These are phyloP conservation scores for Plasmopara halstedii DNA, from an alignment of 352 stramenopile genomes.

Conservation along the genomic window DNA sequence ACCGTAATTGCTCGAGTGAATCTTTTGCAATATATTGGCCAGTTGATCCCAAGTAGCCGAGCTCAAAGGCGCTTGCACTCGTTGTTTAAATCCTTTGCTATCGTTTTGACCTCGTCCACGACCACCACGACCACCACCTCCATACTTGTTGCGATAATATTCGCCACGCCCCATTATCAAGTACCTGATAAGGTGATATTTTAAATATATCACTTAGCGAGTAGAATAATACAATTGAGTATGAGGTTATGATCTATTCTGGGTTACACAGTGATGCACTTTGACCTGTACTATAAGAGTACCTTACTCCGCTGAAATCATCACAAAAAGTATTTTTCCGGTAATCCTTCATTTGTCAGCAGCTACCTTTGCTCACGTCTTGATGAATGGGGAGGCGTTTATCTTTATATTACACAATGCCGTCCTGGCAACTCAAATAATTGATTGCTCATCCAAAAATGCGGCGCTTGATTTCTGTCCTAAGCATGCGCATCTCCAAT, in stretches of 20 bases:
- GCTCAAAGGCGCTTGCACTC: conserved; percentile 7
- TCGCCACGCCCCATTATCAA: conserved; percentile 75
- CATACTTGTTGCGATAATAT: conserved; percentile 89
- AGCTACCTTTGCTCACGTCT: neutral
- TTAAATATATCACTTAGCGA: too few species aligned
- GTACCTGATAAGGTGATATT: too few species aligned
- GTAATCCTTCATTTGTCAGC: neutral
- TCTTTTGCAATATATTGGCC: conserved; percentile 33
- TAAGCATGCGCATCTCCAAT: conserved; percentile 67
- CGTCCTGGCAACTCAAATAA: neutral
- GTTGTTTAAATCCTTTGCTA: conserved; percentile 8
- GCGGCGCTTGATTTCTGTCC: conserved; percentile 61
- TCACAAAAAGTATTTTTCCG: neutral
- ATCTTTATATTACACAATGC: neutral
- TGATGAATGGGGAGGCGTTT: neutral
- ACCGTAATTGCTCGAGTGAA: conserved; percentile 79
- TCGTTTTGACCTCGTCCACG: conserved; percentile 20
- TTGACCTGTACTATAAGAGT: too few species aligned
- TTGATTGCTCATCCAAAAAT: conserved; percentile 9
- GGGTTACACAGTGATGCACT: too few species aligned
- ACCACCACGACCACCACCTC: conserved; percentile 28
- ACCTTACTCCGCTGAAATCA: too few species aligned
- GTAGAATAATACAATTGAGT: too few species aligned
- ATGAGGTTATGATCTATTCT: too few species aligned
- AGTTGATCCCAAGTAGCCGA: conserved; percentile 43